A percentile compares a stretch with the other conserved stretches of the same genome.
These are phyloP conservation scores for Ascochyta koolunga DNA, from an alignment of 2,329 filamentous ascomycete genomes.

Conservation along the genomic window DNA sequence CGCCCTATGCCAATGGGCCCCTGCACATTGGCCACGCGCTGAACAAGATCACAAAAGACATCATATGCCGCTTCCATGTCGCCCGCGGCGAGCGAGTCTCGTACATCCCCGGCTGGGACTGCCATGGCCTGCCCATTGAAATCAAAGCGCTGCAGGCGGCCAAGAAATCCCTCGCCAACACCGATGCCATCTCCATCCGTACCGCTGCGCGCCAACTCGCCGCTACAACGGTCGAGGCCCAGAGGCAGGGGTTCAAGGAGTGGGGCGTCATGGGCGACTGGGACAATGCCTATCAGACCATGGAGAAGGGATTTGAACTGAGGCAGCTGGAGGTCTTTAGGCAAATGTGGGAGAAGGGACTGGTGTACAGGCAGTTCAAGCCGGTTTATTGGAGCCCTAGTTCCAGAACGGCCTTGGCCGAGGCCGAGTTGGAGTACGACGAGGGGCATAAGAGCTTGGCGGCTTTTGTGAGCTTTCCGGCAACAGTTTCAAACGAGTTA, in stretches of 20 bases:
- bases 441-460: constrained; percentile 74
- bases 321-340: constrained; percentile 77
- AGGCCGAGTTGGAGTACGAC: constrained; percentile 84
- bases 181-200: constrained; percentile 63
- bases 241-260: constrained; percentile 74
- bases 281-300: constrained; percentile 77
- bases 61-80: constrained; percentile 82
- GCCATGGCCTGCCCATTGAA: constrained; percentile 95
- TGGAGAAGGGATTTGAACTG: constrained; percentile 77
- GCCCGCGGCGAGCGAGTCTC: constrained; percentile 76
- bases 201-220: constrained; percentile 70
- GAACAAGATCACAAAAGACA: constrained; percentile 97
- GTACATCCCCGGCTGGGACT: constrained; percentile 96
- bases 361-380: constrained; percentile 80
- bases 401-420: constrained; percentile 77
- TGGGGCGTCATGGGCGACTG: constrained; percentile 84
- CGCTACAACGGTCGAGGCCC: constrained; percentile 69
- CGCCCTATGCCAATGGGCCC: constrained; percentile 92
- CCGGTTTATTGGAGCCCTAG: constrained; percentile 88
- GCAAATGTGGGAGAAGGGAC: constrained; percentile 69
- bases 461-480: constrained; percentile 80
- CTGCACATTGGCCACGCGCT: constrained; percentile 93
- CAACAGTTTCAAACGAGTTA: constrained; percentile 58
- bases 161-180: constrained; percentile 47
- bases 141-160: constrained; percentile 80